phyloP scores from a whole-genome alignment of 129 eudicot genomes.

The Heracleum sosnowskyi region DNA sequence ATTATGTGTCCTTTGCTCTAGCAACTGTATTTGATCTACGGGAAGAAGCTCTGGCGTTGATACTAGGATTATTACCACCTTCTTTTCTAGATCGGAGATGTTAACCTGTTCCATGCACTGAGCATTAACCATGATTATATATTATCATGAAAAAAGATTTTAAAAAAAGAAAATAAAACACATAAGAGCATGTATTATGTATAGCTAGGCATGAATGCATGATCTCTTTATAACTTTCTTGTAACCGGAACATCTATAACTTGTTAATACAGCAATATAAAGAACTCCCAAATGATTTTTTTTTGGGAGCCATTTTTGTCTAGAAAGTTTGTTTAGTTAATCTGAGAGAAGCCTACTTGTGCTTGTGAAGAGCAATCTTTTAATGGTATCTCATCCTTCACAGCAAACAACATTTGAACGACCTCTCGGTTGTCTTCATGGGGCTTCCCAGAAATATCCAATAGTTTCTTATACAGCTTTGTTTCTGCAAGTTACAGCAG shows the following conservation, averaged over 20 bases:
- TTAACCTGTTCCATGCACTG: conserved; percentile 30
- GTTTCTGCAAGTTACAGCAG: conserved; percentile 33
- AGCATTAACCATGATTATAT: not conserved
- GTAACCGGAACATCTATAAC: not conserved
- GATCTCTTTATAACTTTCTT: not conserved
- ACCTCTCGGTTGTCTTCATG: conserved; percentile 53
- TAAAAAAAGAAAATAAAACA: not conserved
- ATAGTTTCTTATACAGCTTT: conserved; percentile 39
- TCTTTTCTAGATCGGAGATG: conserved; percentile 41
- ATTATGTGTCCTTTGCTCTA: conserved; percentile 44
- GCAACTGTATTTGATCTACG: conserved; percentile 35
- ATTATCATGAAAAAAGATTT: not conserved
- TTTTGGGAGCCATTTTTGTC: not conserved
- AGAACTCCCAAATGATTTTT: not conserved
- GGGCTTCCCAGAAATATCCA: conserved; percentile 29
- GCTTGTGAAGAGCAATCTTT: conserved; percentile 41
- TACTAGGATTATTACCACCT: conserved; percentile 58
- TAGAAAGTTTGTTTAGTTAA: not conserved
- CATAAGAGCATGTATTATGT: not conserved
- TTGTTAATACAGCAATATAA: not conserved
- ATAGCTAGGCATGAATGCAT: not conserved
- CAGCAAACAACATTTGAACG: conserved; percentile 37
- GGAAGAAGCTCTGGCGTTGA: conserved; percentile 69
- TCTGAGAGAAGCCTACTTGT: conserved; percentile 30
- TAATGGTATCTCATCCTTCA: conserved; percentile 48